Base-by-base conservation (phyloP, 345 rosid species). In the Eucalyptus guilfoylei region DNA sequence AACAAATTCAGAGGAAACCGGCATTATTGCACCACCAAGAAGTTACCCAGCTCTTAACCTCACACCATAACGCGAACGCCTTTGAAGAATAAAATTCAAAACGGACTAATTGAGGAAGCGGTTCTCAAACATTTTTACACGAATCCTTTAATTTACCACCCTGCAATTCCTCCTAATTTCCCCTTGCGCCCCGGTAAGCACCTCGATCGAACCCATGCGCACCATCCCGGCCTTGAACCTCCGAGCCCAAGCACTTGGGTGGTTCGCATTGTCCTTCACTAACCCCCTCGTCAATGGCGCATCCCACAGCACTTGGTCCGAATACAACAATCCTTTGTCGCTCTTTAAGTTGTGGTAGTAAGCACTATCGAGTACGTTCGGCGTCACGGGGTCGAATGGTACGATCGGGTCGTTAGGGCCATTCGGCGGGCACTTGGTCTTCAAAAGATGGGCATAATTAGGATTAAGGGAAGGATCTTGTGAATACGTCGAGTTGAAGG, bases 151-250 rank as follows among this genome's bases (percentile, higher is more conserved):
- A 72, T 91, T 91, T 67, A 88, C 11, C 54, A 50, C 88, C 49
- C 88, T 54, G 86, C 91, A 88, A 23, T 64, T 80, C 89, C 9
- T 88, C 80, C 91, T 86, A 47, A 91, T 88, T 49, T 88, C 89
- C 1, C 92, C 92, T 19, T 81, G 86, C 19, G 67, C 5, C 2
- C 89, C 91, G 0, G 92, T 86, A 2, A 91, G 88, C 24, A 89
- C 88, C 50, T 89, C 72, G 49, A 89, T 50, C 6, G 72, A 64
- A 48, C 92, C 92, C 92, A 89, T 89, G 8, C 47, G 87, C 90
- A 80, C 67, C 91, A 91, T 91, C 9, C 49, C 87, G 1, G 76
- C 81, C 7, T 34, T 72, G 67, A 88, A 89, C 80, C 69, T 91
- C 6, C 30, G 3, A 67, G 89, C 89, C 92, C 92, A 88, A 16